Base-by-base conservation (phyloP, 1,284 basidiomycete species). In the Puccinia coronata region DNA sequence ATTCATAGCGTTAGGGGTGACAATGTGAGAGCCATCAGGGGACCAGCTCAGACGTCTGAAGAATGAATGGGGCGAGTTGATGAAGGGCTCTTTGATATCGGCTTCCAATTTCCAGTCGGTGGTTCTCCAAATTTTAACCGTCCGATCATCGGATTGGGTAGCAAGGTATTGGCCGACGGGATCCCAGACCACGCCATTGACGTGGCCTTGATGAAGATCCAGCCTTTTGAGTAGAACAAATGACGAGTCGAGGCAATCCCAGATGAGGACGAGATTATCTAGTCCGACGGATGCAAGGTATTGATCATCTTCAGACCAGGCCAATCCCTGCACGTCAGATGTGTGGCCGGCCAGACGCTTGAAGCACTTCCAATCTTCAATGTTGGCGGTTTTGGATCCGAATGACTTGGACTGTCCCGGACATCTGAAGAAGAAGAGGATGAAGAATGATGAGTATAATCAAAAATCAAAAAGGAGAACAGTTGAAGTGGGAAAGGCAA, bases 121-220 rank as follows among this genome's bases (percentile, higher is more conserved):
- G 0, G 95, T 97, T 83, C 93, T 90, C 97, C 97, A 99, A 69
- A 99, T 92, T 85, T 96, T 96, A 83, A 98, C 93, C 1, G 93
- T 92, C 86, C 94, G 92, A 87, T 99, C 97, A 86, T 98, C 96
- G 18, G 95, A 96, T 84, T 89, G 88, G n/a, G 95, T 97, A 9
- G 95, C 95, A 75, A 99, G 90, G 85, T 92, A 98, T 86, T 98
- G 93, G 67, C 96, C 96, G 5, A 96, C 93, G 0, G 97, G 96
- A 87, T 99, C 97, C 91, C 96, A 99, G 84, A 94, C 95, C 71
- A 99, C 94, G 77, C 97, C 97, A 87, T 99, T 99, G 84, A 99
- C 95, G 86, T 98, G 98, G 6, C 96, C 96, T 84, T 94, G 91
- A 86, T 99, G 97, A 77, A 91, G 91, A 82, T 94, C 92, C 47